These are phyloP conservation scores for Prunus fruticosa DNA, from an alignment of 306 rosid genomes.

Conservation along the genomic window DNA sequence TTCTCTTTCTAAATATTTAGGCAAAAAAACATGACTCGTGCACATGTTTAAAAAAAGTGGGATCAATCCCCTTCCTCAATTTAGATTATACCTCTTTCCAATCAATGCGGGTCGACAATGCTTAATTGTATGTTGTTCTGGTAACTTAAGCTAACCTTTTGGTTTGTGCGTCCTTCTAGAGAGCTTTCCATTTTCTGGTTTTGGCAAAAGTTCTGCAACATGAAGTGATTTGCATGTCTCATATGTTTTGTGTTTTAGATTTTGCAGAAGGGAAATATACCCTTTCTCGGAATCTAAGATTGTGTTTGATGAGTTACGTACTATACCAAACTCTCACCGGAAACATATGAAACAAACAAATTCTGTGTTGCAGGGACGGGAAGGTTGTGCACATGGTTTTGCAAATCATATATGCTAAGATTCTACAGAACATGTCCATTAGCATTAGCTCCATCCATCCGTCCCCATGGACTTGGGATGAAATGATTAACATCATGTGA, in stretches of 20 bases:
- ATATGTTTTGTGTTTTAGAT: background rate
- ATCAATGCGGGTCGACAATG: background rate
- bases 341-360: background rate
- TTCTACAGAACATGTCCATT: background rate
- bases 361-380: background rate
- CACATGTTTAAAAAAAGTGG: conserved; percentile 10
- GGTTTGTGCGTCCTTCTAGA: background rate
- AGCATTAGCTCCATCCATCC: background rate
- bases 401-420: background rate
- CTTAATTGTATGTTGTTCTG: background rate
- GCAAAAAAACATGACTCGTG: background rate
- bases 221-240: background rate
- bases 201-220: conserved; percentile 12
- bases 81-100: background rate
- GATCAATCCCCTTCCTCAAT: background rate
- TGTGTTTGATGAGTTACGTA: background rate
- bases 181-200: conserved; percentile 33
- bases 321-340: background rate
- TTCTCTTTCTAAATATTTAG: background rate
- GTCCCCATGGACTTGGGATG: background rate
- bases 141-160: conserved; percentile 2
- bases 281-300: background rate
- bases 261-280: background rate
- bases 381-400: background rate
- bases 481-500: background rate